Conservation (phyloP, 2,329 filamentous ascomycete genomes). For the Ramichloridium luteum region DNA sequence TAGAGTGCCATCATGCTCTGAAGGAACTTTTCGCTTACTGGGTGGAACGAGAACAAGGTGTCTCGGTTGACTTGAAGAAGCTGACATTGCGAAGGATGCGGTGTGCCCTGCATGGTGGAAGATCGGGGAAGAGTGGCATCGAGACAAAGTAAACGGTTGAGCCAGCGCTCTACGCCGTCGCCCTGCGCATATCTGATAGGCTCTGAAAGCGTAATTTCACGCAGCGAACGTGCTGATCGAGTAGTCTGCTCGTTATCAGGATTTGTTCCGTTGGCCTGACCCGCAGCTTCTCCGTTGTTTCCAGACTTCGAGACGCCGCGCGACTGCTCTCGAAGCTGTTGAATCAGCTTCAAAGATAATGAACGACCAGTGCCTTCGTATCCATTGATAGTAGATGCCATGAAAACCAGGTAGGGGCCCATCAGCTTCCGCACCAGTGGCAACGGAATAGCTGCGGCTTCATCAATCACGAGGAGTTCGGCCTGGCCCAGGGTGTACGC, state of each 20-base stretch:
- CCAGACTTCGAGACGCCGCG: conserved; percentile 48
- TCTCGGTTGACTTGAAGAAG: conserved; percentile 91
- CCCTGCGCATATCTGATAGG: conserved; percentile 90
- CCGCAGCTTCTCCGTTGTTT: conserved; percentile 52
- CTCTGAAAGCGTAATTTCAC: conserved; percentile 85
- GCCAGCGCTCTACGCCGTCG: conserved; percentile 88
- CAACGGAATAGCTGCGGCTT: conserved; percentile 89
- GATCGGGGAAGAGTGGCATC: conserved; percentile 79
- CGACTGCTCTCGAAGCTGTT: conserved; percentile 90
- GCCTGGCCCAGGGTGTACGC: conserved; percentile 90
- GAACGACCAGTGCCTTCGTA: conserved; percentile 96
- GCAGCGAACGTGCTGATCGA: conserved; percentile 61
- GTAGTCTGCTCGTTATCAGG: conserved; percentile 49
- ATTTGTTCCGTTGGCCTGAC: conserved; percentile 65
- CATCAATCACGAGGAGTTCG: conserved; percentile 90
- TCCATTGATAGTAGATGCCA: conserved; percentile 98
- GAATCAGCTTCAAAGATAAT: conserved; percentile 88
- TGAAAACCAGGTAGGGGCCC: conserved; percentile 94
- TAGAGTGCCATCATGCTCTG: conserved; percentile 98
- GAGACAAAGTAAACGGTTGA: conserved; percentile 85
- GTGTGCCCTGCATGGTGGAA: conserved; percentile 66
- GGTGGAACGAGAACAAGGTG: conserved; percentile 95
- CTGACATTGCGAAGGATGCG: conserved; percentile 83
- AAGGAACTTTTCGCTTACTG: conserved; percentile 89
- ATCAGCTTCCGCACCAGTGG: conserved; percentile 87